A percentile compares a stretch with the other conserved stretches of the same genome.
These are phyloP conservation scores for Cercospora zeae-maydis DNA, from an alignment of 2,329 filamentous ascomycete species.

Conservation along the genomic window DNA sequence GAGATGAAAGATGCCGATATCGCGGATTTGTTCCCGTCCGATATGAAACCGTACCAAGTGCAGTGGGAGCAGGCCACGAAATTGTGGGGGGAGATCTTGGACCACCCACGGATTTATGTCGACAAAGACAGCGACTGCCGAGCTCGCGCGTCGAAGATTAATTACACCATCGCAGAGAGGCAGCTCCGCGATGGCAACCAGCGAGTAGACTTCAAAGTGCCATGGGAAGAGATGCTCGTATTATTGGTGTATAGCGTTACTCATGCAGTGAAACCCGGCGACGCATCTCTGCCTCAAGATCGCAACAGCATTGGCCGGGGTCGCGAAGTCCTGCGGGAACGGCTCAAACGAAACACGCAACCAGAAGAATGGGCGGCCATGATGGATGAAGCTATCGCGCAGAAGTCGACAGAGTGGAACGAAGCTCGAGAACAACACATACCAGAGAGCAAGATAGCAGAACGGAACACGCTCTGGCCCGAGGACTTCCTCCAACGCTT, in stretches of 20 bases:
- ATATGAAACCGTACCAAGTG: background rate
- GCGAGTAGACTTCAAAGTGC: background rate
- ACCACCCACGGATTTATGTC: background rate
- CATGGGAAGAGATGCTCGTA: background rate
- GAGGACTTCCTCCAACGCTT: background rate
- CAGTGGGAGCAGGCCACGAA: background rate
- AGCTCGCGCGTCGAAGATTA: background rate
- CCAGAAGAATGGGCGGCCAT: background rate
- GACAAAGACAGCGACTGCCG: background rate
- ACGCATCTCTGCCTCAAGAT: background rate
- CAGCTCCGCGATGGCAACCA: background rate
- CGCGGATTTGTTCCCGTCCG: background rate
- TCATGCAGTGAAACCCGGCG: background rate
- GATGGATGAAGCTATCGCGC: background rate
- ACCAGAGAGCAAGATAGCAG: background rate
- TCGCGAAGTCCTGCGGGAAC: background rate
- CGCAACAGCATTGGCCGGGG: background rate
- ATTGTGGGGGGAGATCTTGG: background rate
- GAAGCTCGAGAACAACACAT: background rate
- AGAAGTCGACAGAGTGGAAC: background rate
- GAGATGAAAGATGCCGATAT: background rate
- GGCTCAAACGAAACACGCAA: background rate
- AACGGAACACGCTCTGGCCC: background rate
- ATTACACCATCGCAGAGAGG: background rate
- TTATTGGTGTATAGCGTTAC: background rate